Percentiles rank a stretch among this genome's conserved stretches.
These are phyloP conservation scores for Monosporascus sp. DNA, from an alignment of 2,329 filamentous ascomycete genomes.

Conservation along the genomic window DNA sequence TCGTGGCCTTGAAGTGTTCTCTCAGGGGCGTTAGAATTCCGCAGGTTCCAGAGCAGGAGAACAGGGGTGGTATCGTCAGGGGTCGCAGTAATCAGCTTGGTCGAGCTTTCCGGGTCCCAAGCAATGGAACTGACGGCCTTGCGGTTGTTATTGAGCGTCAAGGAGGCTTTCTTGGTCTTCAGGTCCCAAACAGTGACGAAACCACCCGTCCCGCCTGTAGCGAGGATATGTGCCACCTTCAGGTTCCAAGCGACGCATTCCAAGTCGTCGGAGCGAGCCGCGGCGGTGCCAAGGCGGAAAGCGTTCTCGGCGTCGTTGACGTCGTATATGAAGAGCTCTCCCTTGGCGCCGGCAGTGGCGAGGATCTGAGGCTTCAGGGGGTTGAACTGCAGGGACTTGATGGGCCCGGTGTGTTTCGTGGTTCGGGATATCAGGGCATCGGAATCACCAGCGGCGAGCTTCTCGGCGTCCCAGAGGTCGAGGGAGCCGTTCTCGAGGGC, in stretches of 20 bases:
- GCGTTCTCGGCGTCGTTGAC: constrained; percentile 84
- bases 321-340: constrained; percentile 94
- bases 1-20: constrained; percentile 86
- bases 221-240: constrained; percentile 93
- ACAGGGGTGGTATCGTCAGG: constrained; percentile 83
- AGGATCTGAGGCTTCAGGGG: constrained; percentile 85
- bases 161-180: constrained; percentile 93
- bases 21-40: constrained; percentile 94
- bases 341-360: constrained; percentile 88
- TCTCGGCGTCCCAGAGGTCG: constrained; percentile 86
- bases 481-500: constrained; percentile 91
- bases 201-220: constrained; percentile 85
- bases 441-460: constrained; percentile 50
- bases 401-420: constrained; percentile 83
- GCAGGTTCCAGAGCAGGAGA: constrained; percentile 88
- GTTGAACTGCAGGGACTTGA: constrained; percentile 96
- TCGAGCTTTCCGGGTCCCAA: constrained; percentile 94
- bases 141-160: constrained; percentile 91
- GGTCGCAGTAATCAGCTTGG: constrained; percentile 88
- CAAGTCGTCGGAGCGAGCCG: constrained; percentile 87
- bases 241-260: constrained; percentile 98
- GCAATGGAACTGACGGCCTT: constrained; percentile 94
- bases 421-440: constrained; percentile 83
- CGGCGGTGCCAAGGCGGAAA: constrained; percentile 81
- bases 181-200: constrained; percentile 99